Evolutionary conservation across 495 filamentous ascomycete species (phyloP), one percentile per base, ranked within the genome.

Genomic region (Staphylotrichum tortipilum): DNA sequence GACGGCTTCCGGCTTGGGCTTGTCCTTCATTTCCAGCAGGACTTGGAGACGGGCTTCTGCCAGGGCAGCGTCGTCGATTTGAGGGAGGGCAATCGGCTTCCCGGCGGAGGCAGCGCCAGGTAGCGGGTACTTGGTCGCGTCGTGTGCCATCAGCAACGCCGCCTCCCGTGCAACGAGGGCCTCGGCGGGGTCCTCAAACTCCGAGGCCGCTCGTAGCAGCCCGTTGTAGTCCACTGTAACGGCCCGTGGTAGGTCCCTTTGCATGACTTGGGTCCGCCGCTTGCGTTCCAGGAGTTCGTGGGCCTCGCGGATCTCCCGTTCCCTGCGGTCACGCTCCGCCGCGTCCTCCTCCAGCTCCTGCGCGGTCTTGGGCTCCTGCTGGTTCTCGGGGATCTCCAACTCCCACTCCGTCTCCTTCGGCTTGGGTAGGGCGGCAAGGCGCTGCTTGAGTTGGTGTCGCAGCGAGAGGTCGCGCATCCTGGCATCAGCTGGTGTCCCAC

Each of bases 331-430:
- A 19, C 83, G 78, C 50, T 86, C 80, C 18, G 85, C 91, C 0
- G 89, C 81, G 65, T 98, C 92, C 64, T 96, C 90, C 62, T 84
- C 85, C 10, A 60, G 54, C 23, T 85, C 75, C 36, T 78, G 70
- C 9, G 64, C 61, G 6, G 70, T 69, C 45, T 69, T 66, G 15
- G 57, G 44, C 61, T 94, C 89, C 43, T 76, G 70, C 31, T 84
- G 76, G 46, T 95, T 90, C 39, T 92, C 89, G 0, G 92, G 92
- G 28, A 94, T 74, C 65, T 95, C 94, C 24, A 96, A 73, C 50
- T 96, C 89, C 80, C 83, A 94, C 51, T 95, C 89, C 0, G 80
- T 83, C 52, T 92, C 85, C 60, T 90, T 95, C 0, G 92, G 91
- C 61, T 87, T 94, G 11, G 92, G 92, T 21, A 98, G 77, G 3